Conservation (phyloP, 2,329 filamentous ascomycete species). For the Coniella lustricola region DNA sequence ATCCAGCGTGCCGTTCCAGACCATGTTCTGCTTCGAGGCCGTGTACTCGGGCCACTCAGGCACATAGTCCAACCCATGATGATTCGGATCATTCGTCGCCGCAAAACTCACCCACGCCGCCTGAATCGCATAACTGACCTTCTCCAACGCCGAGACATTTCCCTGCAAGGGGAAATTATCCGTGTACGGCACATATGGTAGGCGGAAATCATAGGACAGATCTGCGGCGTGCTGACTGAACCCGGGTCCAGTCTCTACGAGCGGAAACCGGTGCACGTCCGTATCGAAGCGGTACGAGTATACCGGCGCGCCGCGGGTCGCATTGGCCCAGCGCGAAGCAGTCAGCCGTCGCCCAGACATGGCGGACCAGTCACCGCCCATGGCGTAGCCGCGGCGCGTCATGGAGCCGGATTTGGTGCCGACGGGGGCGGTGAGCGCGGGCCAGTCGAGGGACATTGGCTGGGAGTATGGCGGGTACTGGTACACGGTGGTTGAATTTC, state of each 20-base stretch:
- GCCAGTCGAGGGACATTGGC: background rate
- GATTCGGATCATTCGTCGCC: background rate
- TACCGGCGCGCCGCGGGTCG: background rate
- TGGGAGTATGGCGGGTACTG: constrained; percentile 2
- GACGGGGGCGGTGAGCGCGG: background rate
- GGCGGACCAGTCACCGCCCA: constrained; percentile 3
- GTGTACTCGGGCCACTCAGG: constrained; percentile 2
- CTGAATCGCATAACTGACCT: constrained; percentile 2
- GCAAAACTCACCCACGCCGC: constrained; percentile 2
- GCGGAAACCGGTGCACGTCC: constrained; percentile 4
- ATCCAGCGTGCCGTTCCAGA: constrained; percentile 1
- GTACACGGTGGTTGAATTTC: too few relatives aligned
- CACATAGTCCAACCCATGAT: background rate
- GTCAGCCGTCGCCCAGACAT: background rate
- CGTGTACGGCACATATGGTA: constrained; percentile 4
- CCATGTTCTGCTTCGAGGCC: constrained; percentile 1
- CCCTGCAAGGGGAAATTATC: background rate
- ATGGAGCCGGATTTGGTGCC: background rate
- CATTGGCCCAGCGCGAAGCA: background rate
- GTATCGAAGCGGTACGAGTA: constrained; percentile 7
- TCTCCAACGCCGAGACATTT: background rate
- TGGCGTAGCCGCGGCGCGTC: constrained; percentile 2
- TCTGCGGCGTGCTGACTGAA: constrained; percentile 4
- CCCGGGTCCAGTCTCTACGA: background rate
- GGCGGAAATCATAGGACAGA: constrained; percentile 2